phyloP scores from a whole-genome alignment of 1,284 basidiomycete species.

The Lentinula novae-zelandiae region DNA sequence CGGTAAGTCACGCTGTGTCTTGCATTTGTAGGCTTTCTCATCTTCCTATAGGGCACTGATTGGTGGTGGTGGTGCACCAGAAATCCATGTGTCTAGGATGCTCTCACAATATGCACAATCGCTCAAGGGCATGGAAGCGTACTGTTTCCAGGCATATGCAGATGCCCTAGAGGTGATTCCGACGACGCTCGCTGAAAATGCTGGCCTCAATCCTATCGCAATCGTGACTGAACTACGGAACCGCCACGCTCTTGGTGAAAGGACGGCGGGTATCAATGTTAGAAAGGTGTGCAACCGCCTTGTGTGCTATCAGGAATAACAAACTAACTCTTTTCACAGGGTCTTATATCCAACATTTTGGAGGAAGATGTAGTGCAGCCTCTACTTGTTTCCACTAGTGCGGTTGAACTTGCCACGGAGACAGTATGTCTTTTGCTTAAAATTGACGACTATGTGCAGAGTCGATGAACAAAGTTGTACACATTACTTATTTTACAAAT shows the following conservation, averaged over 20 bases:
- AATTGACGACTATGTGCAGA: slow-evolving; percentile 94
- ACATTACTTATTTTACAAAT: too few relatives aligned
- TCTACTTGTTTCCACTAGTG: slow-evolving; percentile 92
- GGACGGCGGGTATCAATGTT: slow-evolving; percentile 97
- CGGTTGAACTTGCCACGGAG: slow-evolving; percentile 93
- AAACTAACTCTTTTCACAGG: slow-evolving; percentile 41
- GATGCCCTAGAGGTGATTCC: slow-evolving; percentile 98
- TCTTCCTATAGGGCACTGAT: slow-evolving; percentile 75
- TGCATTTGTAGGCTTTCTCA: slow-evolving; percentile 8
- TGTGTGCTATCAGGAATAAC: background rate
- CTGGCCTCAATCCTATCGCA: slow-evolving; percentile 95
- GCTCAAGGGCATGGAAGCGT: slow-evolving; percentile 97
- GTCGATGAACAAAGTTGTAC: slow-evolving; percentile 39
- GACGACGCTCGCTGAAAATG: slow-evolving; percentile 97
- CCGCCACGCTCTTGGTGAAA: slow-evolving; percentile 92
- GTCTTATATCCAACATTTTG: slow-evolving; percentile 92
- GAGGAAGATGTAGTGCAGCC: slow-evolving; percentile 99
- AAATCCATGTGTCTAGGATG: slow-evolving; percentile 95
- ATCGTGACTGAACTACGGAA: slow-evolving; percentile 99
- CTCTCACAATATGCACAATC: slow-evolving; percentile 92
- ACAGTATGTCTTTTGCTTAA: slow-evolving; percentile 95
- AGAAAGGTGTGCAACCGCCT: slow-evolving; percentile 64
- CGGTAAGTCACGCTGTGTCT: slow-evolving; percentile 49
- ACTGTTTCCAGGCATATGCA: slow-evolving; percentile 98
- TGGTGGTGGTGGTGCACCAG: slow-evolving; percentile 95